phyloP scores from a whole-genome alignment of 2,329 filamentous ascomycete species.

The Ophiostoma perfectum region DNA sequence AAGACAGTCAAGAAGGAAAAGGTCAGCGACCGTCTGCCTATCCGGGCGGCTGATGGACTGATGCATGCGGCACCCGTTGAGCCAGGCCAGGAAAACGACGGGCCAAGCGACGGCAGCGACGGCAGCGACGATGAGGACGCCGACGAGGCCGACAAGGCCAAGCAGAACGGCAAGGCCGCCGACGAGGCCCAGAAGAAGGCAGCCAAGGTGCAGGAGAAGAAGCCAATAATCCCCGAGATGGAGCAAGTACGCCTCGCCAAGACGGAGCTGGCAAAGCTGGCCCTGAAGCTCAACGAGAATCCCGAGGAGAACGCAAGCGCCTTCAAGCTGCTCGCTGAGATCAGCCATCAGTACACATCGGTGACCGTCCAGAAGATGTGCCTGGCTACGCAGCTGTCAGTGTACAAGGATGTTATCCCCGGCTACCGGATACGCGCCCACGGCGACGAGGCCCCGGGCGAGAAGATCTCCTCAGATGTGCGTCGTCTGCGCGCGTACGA shows the following conservation, averaged over 20 bases:
- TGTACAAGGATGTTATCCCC: slow-evolving; percentile 94
- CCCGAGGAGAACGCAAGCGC: slow-evolving; percentile 82
- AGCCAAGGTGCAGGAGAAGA: slow-evolving; percentile 11
- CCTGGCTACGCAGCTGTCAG: slow-evolving; percentile 76
- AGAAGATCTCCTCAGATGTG: slow-evolving; percentile 89
- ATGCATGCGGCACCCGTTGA: slow-evolving; percentile 49
- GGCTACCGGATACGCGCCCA: slow-evolving; percentile 89
- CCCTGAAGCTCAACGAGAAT: slow-evolving; percentile 76
- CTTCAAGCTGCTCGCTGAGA: slow-evolving; percentile 70
- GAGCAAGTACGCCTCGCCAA: slow-evolving; percentile 83
- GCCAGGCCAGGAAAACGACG: slow-evolving; percentile 41
- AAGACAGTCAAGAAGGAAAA: slow-evolving; percentile 69
- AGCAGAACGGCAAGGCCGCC: neutral
- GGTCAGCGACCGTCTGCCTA: slow-evolving; percentile 71
- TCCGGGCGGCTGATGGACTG: slow-evolving; percentile 75
- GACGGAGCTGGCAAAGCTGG: slow-evolving; percentile 83
- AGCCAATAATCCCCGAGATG: slow-evolving; percentile 24
- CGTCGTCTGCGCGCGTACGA: slow-evolving; percentile 77
- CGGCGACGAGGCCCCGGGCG: slow-evolving; percentile 64
- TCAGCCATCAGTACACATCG: slow-evolving; percentile 64
- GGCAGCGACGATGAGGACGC: slow-evolving; percentile 45
- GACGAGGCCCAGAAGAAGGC: neutral
- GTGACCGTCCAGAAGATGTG: slow-evolving; percentile 77
- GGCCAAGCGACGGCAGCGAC: slow-evolving; percentile 53
- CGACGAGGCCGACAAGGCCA: slow-evolving; percentile 36